Percentiles rank a stretch among this genome's conserved stretches.
Conservation (phyloP, 1,284 basidiomycete species). For the Ceratobasidium papillatum region DNA sequence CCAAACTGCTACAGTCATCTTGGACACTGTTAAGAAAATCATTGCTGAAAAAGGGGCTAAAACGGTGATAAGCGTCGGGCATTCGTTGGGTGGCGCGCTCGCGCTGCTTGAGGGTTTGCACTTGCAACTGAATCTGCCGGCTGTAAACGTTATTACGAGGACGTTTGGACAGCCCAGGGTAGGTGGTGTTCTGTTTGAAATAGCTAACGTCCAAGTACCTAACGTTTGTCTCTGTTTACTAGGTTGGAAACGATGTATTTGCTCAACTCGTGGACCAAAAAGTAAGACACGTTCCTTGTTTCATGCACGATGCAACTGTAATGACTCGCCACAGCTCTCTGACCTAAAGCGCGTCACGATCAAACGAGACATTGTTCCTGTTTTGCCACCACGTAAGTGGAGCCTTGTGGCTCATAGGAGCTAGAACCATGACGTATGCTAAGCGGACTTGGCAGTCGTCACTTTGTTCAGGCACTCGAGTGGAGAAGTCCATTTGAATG, state of each 20-base stretch:
- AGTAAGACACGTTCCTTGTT: constrained; percentile 2
- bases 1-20: constrained; percentile 1
- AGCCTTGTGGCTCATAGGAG: neutral
- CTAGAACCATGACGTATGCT: neutral
- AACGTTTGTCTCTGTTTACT: neutral
- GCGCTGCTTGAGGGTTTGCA: constrained; percentile 60
- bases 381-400: constrained; percentile 52
- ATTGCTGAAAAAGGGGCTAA: neutral
- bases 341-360: constrained; percentile 62
- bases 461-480: constrained; percentile 64
- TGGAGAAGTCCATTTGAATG: constrained; percentile 67
- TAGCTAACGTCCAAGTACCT: neutral
- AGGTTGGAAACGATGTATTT: constrained; percentile 69
- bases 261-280: constrained; percentile 63
- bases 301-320: neutral
- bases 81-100: constrained; percentile 61
- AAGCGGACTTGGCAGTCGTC: constrained; percentile 51
- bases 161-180: constrained; percentile 71
- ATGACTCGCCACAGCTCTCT: constrained; percentile 39
- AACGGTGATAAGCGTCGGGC: constrained; percentile 44
- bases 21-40: constrained; percentile 7
- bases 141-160: constrained; percentile 55
- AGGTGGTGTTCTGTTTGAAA: constrained; percentile 20
- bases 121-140: constrained; percentile 58
- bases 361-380: constrained; percentile 58